Evolutionary conservation across 768 basidiomycete genomes (phyloP), one percentile per base, ranked within the genome.

Genomic region (Auricularia sp.): DNA sequence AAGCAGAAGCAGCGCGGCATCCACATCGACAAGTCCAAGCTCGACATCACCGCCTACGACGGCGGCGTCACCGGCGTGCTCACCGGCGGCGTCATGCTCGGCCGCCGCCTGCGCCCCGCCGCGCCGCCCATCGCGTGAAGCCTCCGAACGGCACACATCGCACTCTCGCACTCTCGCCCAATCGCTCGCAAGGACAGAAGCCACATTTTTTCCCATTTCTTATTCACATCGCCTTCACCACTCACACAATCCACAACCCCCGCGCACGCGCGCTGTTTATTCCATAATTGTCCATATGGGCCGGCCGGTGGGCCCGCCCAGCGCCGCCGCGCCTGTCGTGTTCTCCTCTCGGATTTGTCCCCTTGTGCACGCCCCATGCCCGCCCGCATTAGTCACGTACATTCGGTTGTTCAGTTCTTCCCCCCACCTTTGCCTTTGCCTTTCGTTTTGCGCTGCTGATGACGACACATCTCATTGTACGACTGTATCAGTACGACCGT

Each of bases 81-180:
- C 69, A 91, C 90, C 2, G 90, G 90, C 64, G 90, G 90, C 67
- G 90, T 91, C 68, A 92, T 92, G 90, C 87, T 92, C 66, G 90
- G 89, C 61, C 77, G 62, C 14, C 69, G 63, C 56, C 23, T 71
- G 61, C 56, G 56, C 29, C 61, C 72, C 2, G 64, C 66, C 51
- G 21, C 47, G 0, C 11, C 43, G 11, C 43, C 18, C 18, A 10
- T 44, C 43, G 43, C 43, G 43, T 29, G 29, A 29, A 29, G 29
- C 2, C 29, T 29, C 29, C 29, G 29, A 29, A 29, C 29, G 29
- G 29, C 29, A 29, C 29, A 29, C 43, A 44, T 10, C 18, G 18
- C 10, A 44, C 43, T 44, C 43, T 18, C 43, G 18, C 43, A 29
- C 43, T 11, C 10, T 44, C 43, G 43, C 43, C 43, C 43, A 44